Conservation (phyloP, 1,284 basidiomycete genomes). For the Lentinus polychrous region DNA sequence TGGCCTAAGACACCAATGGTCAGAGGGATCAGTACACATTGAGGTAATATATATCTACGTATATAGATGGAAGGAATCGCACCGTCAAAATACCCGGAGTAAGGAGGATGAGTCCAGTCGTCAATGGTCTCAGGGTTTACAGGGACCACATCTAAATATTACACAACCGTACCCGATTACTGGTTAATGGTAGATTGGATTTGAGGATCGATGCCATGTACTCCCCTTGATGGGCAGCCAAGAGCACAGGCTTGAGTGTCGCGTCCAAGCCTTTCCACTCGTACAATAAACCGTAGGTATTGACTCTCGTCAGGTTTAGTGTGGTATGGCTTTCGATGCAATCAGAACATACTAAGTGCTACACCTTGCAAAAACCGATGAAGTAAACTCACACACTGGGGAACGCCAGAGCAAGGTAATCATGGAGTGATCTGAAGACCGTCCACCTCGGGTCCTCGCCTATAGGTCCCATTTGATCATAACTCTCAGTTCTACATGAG, state of each 20-base stretch:
- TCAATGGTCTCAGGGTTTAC: conserved; percentile 45
- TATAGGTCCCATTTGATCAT: conserved; percentile 34
- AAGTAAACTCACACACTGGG: conserved; percentile 30
- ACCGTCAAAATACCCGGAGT: conserved; percentile 32
- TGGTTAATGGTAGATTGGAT: too few species aligned
- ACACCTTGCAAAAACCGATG: conserved; percentile 6
- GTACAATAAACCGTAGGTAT: conserved; percentile 60
- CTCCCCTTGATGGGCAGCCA: conserved; percentile 44
- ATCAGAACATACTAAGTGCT: too few species aligned
- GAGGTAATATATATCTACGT: background rate
- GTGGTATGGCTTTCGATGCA: conserved; percentile 37
- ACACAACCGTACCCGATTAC: too few species aligned
- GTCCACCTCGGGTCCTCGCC: conserved; percentile 41
- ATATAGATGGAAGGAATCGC: too few species aligned
- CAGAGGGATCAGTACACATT: background rate
- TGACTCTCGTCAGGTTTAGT: conserved; percentile 49
- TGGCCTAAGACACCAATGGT: conserved; percentile 26
- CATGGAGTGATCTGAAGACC: conserved; percentile 33
- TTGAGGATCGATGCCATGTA: too few species aligned
- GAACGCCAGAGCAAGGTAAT: conserved; percentile 34
- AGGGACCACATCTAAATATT: conserved; percentile 54
- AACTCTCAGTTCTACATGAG: conserved; percentile 28
- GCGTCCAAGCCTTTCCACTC: conserved; percentile 53
- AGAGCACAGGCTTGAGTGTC: conserved; percentile 54
- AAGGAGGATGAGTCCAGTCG: conserved; percentile 40